phyloP scores from a whole-genome alignment of 805 yeast species.

The Hanseniaspora jakobsenii region DNA sequence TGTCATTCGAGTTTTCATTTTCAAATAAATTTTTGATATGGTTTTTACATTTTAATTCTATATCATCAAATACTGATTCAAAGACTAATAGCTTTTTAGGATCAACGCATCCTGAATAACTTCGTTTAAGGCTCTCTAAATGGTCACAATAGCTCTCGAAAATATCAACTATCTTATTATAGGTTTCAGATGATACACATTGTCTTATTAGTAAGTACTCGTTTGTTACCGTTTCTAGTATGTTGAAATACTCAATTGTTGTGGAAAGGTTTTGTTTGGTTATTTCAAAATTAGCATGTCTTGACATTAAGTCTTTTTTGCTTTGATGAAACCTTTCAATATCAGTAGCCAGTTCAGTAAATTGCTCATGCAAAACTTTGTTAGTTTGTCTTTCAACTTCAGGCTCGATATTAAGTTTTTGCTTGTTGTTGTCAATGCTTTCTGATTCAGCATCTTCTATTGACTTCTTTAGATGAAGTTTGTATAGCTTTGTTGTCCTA shows the following conservation, averaged over 20 bases:
- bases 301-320: slow-evolving; percentile 20
- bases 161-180: background rate
- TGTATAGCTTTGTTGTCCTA: slow-evolving; percentile 14
- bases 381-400: too few relatives aligned
- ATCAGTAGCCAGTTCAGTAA: background rate
- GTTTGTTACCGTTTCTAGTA: slow-evolving; percentile 72
- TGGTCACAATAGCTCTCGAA: background rate
- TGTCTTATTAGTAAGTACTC: slow-evolving; percentile 22
- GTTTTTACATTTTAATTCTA: slow-evolving; percentile 21
- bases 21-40: slow-evolving; percentile 18
- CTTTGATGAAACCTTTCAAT: background rate
- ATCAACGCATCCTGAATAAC: slow-evolving; percentile 73
- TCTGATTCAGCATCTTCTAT: background rate
- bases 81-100: slow-evolving; percentile 26
- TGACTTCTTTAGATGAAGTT: background rate
- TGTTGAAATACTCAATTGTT: slow-evolving; percentile 74
- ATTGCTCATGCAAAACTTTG: background rate
- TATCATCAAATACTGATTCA: slow-evolving; percentile 22
- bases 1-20: slow-evolving; percentile 15
- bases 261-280: slow-evolving; percentile 73
- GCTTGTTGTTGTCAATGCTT: background rate
- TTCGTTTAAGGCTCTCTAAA: slow-evolving; percentile 28
- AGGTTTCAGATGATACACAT: slow-evolving; percentile 14
- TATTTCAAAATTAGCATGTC: slow-evolving; percentile 65
- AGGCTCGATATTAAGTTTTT: background rate